A percentile compares a stretch with the other conserved stretches of the same genome.
Evolutionary conservation across 148 eudicot species (phyloP).

Genomic region (Fallopia convolvulus): DNA sequence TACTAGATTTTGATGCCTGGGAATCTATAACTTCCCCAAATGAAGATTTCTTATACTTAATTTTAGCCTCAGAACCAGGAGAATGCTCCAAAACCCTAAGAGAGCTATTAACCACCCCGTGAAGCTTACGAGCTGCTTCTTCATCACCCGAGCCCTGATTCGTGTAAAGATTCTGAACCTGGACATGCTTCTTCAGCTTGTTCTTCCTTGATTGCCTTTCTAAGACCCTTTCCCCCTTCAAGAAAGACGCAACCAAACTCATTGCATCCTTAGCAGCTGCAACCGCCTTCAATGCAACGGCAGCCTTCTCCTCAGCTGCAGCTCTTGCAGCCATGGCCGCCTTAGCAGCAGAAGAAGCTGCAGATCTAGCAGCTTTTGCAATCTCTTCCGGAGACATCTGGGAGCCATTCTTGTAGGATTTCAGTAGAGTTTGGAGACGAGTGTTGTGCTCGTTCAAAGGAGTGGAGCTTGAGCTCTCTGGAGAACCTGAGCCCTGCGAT

Average conservation of each 20-base stretch:
- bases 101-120: slow-evolving; percentile 64
- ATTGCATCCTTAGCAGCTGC: slow-evolving; percentile 74
- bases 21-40: slow-evolving; percentile 14
- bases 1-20: slow-evolving; percentile 28
- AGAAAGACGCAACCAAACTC: slow-evolving; percentile 48
- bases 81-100: slow-evolving; percentile 56
- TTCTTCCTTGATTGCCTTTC: slow-evolving; percentile 46
- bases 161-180: slow-evolving; percentile 44
- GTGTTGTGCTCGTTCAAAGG: slow-evolving; percentile 29
- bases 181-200: slow-evolving; percentile 72
- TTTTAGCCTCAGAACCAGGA: slow-evolving; percentile 22
- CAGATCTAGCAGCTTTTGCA: slow-evolving; percentile 49
- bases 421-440: slow-evolving; percentile 39
- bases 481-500: slow-evolving; percentile 20
- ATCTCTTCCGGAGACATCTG: slow-evolving; percentile 61
- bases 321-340: slow-evolving; percentile 63
- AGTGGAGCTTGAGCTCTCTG: slow-evolving; percentile 13
- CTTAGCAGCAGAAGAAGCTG: slow-evolving; percentile 46
- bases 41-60: slow-evolving; percentile 44
- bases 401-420: slow-evolving; percentile 42
- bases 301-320: slow-evolving; percentile 76
- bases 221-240: slow-evolving; percentile 24
- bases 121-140: slow-evolving; percentile 70
- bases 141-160: slow-evolving; percentile 50
- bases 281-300: slow-evolving; percentile 65